A percentile compares a stretch with the other conserved stretches of the same genome.
Evolutionary conservation across 169 alveolate species (phyloP).

Genomic region (Plasmodium malariae): DNA sequence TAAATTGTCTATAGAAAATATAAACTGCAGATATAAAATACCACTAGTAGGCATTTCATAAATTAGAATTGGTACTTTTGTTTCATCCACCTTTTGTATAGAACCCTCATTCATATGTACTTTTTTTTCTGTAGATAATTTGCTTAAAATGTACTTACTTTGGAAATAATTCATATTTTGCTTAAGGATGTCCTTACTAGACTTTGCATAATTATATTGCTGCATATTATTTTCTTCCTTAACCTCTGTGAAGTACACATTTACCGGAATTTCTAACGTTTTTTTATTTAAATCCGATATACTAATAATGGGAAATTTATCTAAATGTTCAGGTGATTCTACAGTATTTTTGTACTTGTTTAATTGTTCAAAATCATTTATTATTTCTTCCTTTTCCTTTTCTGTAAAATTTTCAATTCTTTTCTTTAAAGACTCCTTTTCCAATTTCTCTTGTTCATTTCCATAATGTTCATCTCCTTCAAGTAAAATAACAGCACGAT

Average conservation of each 20-base stretch:
- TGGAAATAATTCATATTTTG: slow-evolving; percentile 21
- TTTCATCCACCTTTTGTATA: neutral
- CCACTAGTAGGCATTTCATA: slow-evolving; percentile 86
- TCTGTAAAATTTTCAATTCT: slow-evolving; percentile 77
- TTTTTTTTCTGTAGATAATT: neutral
- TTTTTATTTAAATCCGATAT: slow-evolving; percentile 80
- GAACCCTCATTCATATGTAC: neutral
- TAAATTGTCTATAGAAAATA: slow-evolving; percentile 79
- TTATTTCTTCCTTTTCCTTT: slow-evolving; percentile 80
- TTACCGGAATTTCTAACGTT: slow-evolving; percentile 82
- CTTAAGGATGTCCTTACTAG: slow-evolving; percentile 19
- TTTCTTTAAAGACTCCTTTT: slow-evolving; percentile 54
- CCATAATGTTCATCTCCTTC: slow-evolving; percentile 80
- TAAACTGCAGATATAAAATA: slow-evolving; percentile 82
- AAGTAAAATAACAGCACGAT: slow-evolving; percentile 81
- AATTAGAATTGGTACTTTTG: slow-evolving; percentile 65
- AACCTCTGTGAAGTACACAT: slow-evolving; percentile 50
- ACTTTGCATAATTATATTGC: slow-evolving; percentile 10
- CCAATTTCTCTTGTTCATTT: slow-evolving; percentile 68
- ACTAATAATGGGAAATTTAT: slow-evolving; percentile 79
- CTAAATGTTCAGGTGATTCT: slow-evolving; percentile 79
- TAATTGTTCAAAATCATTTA: slow-evolving; percentile 75
- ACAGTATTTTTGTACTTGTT: slow-evolving; percentile 75
- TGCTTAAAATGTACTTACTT: slow-evolving; percentile 38
- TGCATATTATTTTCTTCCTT: slow-evolving; percentile 29